Base-by-base conservation (phyloP, 441 rosid species). In the Lepidium campestre region DNA sequence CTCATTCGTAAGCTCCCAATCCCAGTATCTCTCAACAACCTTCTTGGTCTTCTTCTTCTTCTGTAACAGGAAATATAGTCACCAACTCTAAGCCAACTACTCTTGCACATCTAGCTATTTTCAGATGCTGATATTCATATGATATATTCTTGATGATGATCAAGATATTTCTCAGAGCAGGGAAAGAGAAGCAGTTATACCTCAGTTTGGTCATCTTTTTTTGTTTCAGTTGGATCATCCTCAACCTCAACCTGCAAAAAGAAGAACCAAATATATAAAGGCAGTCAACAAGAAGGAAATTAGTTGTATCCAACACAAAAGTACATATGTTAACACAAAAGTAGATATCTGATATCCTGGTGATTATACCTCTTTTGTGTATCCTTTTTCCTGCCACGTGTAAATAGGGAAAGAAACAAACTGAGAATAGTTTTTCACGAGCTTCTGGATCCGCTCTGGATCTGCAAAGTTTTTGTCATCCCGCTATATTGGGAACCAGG, bases 361-460 rank as follows among this genome's bases (percentile, higher is more conserved):
- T 7, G 12, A 59, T 11, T 67, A 65, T 74, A 93, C 98, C 94
- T 93, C 98, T 81, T 88, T 93, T 44, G 98, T 88, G 72, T 71
- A 77, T 61, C 98, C 98, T 46, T 93, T 93, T 74, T 93, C 97
- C 83, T 84, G 94, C 98, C 98, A 93, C 0, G 90, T 90, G 77
- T 85, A 93, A 54, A 93, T 90, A 11, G 97, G 98, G 74, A 93
- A 93, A 13, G 98, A 93, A 75, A 93, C 96, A 58, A 93, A 90
- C 76, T 93, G 96, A n/a, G 98, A 93, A 55, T 93, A 93, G 79
- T 90, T 93, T 71, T 82, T 93, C 80, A 93, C 95, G 22, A 93
- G 97, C 89, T 81, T 93, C 77, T 89, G 83, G 73, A 93, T 73
- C 70, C 95, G 77, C 67, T 93, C 98, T 2, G 97, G 95, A 79